Evolutionary conservation across 371 early-diverging fungal species (phyloP), one percentile per base, ranked within the genome.

Genomic region (Syncephalastrum sp.): DNA sequence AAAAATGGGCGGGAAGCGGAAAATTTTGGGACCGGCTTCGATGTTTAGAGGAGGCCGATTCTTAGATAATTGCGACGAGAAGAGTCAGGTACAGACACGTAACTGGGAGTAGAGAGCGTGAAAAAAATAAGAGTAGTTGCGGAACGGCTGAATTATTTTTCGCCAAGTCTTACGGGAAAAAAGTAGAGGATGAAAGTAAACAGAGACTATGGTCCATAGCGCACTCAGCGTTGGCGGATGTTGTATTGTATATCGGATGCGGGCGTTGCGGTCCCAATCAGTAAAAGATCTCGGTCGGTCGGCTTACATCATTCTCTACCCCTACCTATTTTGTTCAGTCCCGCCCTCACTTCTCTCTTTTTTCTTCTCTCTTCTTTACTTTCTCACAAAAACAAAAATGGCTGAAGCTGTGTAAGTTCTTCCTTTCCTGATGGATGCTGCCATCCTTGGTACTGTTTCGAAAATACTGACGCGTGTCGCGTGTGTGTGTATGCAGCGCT

Each of bases 401-500:
- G 58, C 49, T 44, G 50, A 63, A 63, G 63, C 63, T 57, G 63
- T 63, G 63, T 63, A 63, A 63, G 63, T 54, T 1, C 51, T 25
- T 21, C 23, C 2, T 4, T 14, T 15, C 50, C 38, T 25, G 13
- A 16, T 27, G n/a, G n/a, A 42, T 38, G 19, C 15, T 16, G 15
- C 23, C 24, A 1, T 14, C n/a, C 16, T 5, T 3, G n/a, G 6
- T 12, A 13, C 14, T 17, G 23, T 12, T 0, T 6, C 42, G 42
- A 27, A 10, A 8, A 52, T 44, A 21, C 53, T 53, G 19, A 43
- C 24, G 16, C 54, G 29, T 15, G 17, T 52, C 13, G 19, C 4
- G 19, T 21, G 17, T 23, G 17, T 53, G 23, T 42, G 3, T 54
- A 43, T 38, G 13, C 27, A 93, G 93, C 79, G 97, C 94, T 84